Conservation (phyloP, 2,329 filamentous ascomycete species). For the Herpotrichia juniperi region DNA sequence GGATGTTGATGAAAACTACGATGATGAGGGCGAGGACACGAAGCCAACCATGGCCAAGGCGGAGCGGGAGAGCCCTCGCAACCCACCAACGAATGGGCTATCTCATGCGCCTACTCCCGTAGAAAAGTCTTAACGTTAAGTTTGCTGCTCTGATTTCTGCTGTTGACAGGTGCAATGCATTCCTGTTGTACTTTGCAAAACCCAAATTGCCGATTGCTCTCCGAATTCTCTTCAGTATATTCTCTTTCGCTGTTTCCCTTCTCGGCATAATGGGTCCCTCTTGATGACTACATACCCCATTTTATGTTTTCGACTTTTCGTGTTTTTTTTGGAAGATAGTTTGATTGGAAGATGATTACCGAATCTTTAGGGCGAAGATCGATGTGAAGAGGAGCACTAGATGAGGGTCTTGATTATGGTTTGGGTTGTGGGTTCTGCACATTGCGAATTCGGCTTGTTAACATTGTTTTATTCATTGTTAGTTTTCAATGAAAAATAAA, state of each 20-base stretch:
- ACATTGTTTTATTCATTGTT: too few species aligned
- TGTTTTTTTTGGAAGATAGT: not conserved
- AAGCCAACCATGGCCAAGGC: conserved; percentile 55
- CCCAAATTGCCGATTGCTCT: not conserved
- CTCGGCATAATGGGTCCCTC: not conserved
- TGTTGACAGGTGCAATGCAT: not conserved
- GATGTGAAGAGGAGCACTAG: too few species aligned
- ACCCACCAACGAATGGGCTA: conserved; percentile 39
- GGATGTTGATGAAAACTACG: conserved; percentile 97
- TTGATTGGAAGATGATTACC: not conserved
- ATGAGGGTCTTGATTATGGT: too few species aligned
- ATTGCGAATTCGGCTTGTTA: too few species aligned
- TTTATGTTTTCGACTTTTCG: too few species aligned
- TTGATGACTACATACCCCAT: not conserved
- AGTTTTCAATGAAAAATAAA: too few species aligned
- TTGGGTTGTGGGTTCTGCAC: too few species aligned
- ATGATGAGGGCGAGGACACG: conserved; percentile 90
- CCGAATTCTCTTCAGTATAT: not conserved
- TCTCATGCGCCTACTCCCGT: conserved; percentile 40
- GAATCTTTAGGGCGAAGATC: not conserved
- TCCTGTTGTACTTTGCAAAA: not conserved
- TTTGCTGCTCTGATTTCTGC: not conserved
- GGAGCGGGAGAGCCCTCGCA: conserved; percentile 53
- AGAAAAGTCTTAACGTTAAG: conserved; percentile 36
- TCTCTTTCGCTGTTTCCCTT: not conserved